Percentiles rank a stretch among this genome's conserved stretches.
Conservation (phyloP, 768 basidiomycete genomes). For the Mycena epipterygia region DNA sequence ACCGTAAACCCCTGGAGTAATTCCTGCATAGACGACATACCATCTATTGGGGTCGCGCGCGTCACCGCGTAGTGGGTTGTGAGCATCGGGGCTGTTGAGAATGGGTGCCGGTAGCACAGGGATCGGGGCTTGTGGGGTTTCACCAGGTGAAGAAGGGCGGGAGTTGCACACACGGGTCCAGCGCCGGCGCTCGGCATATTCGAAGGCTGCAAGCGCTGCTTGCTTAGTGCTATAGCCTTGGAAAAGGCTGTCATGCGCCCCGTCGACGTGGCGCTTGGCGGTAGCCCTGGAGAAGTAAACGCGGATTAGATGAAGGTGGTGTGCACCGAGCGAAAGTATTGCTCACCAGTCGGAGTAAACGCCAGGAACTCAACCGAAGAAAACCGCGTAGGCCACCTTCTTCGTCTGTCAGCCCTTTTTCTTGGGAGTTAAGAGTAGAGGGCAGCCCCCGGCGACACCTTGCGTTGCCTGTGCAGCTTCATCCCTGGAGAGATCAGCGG, state of each 20-base stretch:
- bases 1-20: background rate
- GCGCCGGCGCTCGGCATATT: background rate
- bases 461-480: background rate
- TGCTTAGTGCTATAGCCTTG: background rate
- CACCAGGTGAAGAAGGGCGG: too few species aligned
- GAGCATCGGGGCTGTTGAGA: background rate
- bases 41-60: background rate
- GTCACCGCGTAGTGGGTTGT: background rate
- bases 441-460: background rate
- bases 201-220: background rate
- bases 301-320: too few species aligned
- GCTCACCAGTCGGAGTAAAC: too few species aligned
- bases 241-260: background rate
- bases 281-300: too few species aligned
- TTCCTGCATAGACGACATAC: background rate
- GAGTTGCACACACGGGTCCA: background rate
- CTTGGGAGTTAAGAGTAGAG: background rate
- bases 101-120: too few species aligned
- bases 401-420: background rate
- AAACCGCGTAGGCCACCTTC: background rate
- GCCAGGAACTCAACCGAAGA: background rate
- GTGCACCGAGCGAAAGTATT: too few species aligned
- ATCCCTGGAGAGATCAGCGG: background rate
- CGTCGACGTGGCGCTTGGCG: background rate
- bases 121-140: too few species aligned